Evolutionary conservation across 106 monocot genomes (phyloP).

Genomic region (Iris macrosiphon): DNA sequence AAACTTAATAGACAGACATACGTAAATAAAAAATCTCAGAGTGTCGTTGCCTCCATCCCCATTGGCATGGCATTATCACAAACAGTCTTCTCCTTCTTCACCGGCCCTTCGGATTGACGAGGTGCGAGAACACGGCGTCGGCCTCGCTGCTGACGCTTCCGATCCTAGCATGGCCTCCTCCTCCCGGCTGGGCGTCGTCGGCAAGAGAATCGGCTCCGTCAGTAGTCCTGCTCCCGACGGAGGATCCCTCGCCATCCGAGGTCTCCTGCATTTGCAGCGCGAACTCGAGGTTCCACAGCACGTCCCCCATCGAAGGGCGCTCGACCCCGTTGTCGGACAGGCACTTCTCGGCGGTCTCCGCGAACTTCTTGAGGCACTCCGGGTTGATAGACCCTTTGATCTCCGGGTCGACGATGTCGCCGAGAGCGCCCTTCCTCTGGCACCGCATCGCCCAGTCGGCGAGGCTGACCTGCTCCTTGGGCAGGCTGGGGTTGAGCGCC

Average conservation of each 20-base stretch:
- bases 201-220: background rate
- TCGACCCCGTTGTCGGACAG: slow-evolving; percentile 51
- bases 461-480: slow-evolving; percentile 60
- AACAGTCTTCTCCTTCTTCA: slow-evolving; percentile 4
- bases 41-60: no score
- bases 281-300: slow-evolving; percentile 80
- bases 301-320: slow-evolving; percentile 77
- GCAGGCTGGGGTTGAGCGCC: slow-evolving; percentile 47
- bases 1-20: no score
- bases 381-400: slow-evolving; percentile 46
- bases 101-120: slow-evolving; percentile 5
- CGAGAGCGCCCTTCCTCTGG: slow-evolving; percentile 29
- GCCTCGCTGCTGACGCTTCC: background rate
- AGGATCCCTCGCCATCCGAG: slow-evolving; percentile 10
- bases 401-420: slow-evolving; percentile 39
- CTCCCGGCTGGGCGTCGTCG: background rate
- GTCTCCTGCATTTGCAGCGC: slow-evolving; percentile 43
- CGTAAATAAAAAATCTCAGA: no score
- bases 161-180: background rate
- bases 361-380: slow-evolving; percentile 62
- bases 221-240: background rate
- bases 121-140: slow-evolving; percentile 6
- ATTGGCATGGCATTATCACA: no score
- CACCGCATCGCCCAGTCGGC: slow-evolving; percentile 58
- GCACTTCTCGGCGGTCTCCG: slow-evolving; percentile 60